Conservation (phyloP, 2,329 filamentous ascomycete genomes). For the Penicillium digitatum region DNA sequence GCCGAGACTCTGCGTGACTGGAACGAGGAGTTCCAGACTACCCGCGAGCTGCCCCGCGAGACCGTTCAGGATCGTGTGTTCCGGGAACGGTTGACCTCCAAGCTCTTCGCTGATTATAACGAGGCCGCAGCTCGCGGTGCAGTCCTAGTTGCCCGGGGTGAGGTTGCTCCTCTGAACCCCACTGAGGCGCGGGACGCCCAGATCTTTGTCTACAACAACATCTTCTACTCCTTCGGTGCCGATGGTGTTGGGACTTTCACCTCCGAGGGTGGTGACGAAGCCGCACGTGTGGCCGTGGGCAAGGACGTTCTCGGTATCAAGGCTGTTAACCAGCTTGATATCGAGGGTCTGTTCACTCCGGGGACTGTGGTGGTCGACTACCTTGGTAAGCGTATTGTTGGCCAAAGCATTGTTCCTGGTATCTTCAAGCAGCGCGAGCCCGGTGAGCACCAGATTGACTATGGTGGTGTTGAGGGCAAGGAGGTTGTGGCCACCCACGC, state of each 20-base stretch:
- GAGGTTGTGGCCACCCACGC: constrained; percentile 90
- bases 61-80: constrained; percentile 94
- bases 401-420: constrained; percentile 94
- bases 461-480: constrained; percentile 95
- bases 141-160: constrained; percentile 84
- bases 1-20: constrained; percentile 93
- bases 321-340: constrained; percentile 94
- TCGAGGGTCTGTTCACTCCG: constrained; percentile 87
- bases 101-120: constrained; percentile 96
- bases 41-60: constrained; percentile 87
- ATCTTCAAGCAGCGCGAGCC: constrained; percentile 99
- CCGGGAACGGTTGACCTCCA: constrained; percentile 86
- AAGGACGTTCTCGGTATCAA: constrained; percentile 95
- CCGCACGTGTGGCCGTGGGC: constrained; percentile 88
- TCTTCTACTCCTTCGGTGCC: constrained; percentile 97
- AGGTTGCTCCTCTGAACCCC: constrained; percentile 89
- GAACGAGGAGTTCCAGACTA: constrained; percentile 99
- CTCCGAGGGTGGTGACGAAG: constrained; percentile 93
- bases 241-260: constrained; percentile 97
- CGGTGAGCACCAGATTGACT: constrained; percentile 97
- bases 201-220: constrained; percentile 99
- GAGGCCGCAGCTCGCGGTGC: constrained; percentile 91
- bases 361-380: constrained; percentile 97
- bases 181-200: constrained; percentile 90
- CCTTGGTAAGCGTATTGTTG: constrained; percentile 92